Conservation (phyloP, 2,329 filamentous ascomycete species). For the Aspergillus ruber region DNA sequence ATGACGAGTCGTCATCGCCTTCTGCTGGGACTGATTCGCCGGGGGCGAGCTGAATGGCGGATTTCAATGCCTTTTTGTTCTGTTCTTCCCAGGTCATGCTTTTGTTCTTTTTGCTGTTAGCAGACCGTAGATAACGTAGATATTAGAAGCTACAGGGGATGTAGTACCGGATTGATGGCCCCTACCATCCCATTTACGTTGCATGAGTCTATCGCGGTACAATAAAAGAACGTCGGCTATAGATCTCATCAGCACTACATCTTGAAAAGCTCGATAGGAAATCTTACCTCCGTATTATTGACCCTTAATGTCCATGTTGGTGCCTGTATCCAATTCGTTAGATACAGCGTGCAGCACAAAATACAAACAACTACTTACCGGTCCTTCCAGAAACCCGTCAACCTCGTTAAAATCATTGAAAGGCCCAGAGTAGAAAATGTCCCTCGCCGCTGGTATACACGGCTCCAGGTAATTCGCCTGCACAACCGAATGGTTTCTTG, state of each 20-base stretch:
- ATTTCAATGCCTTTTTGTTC: constrained; percentile 41
- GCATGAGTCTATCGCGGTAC: constrained; percentile 61
- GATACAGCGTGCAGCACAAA: too few species aligned
- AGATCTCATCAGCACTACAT: neutral
- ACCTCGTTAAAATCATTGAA: constrained; percentile 44
- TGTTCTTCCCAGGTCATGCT: constrained; percentile 47
- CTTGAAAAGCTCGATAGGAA: neutral
- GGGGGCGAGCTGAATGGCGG: constrained; percentile 50
- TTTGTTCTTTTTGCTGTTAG: constrained; percentile 31
- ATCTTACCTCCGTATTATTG: constrained; percentile 49
- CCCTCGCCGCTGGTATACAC: constrained; percentile 50
- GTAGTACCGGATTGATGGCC: constrained; percentile 61
- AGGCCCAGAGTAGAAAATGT: constrained; percentile 25
- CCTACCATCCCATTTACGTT: constrained; percentile 64
- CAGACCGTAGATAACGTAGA: neutral
- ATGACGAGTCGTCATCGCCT: constrained; percentile 13
- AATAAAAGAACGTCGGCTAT: constrained; percentile 62
- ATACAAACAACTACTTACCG: constrained; percentile 15
- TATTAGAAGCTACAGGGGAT: neutral
- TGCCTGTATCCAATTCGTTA: constrained; percentile 13
- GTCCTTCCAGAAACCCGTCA: constrained; percentile 34
- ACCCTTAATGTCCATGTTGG: constrained; percentile 40
- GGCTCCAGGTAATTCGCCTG: constrained; percentile 54
- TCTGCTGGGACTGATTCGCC: constrained; percentile 52
- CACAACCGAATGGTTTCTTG: constrained; percentile 58